Conservation (phyloP, 352 stramenopile species). For the Peronospora destructor region DNA sequence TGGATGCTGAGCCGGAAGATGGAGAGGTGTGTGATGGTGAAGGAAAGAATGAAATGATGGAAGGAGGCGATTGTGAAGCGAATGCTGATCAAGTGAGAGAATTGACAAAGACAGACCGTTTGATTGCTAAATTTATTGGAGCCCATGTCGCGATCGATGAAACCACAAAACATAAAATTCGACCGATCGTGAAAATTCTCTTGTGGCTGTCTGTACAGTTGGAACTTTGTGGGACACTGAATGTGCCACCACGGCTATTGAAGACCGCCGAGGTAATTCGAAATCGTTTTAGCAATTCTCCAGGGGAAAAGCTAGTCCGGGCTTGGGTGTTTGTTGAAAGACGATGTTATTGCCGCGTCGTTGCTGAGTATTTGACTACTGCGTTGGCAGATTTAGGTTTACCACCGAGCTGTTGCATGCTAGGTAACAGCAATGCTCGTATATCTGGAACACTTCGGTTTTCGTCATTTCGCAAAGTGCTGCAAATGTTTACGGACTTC, state of each 20-base stretch:
- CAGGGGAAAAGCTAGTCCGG: conserved; percentile 16
- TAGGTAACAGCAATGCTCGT: conserved; percentile 59
- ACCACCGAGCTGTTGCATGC: conserved; percentile 67
- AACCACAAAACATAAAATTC: conserved; percentile 29
- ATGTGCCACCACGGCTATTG: conserved; percentile 47
- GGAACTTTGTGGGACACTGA: conserved; percentile 25
- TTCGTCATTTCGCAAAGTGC: conserved; percentile 64
- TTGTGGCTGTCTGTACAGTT: conserved; percentile 34
- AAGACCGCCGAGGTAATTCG: conserved; percentile 49
- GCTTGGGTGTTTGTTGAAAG: conserved; percentile 72
- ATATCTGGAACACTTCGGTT: conserved; percentile 51
- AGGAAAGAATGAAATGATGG: conserved; percentile 9
- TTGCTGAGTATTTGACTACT: conserved; percentile 70
- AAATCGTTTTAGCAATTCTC: conserved; percentile 37
- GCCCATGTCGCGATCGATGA: conserved; percentile 35
- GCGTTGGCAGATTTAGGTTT: conserved; percentile 33
- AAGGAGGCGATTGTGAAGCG: conserved; percentile 1
- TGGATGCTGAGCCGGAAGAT: conserved; percentile 22
- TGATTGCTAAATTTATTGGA: conserved; percentile 28
- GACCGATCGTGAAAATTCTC: conserved; percentile 52
- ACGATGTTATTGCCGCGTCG: conserved; percentile 57
- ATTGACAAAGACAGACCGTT: conserved; percentile 17
- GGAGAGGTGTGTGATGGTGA: conserved; percentile 16
- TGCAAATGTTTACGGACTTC: conserved; percentile 47
- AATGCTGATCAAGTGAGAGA: neutral